phyloP scores from a whole-genome alignment of 1,284 basidiomycete species.

The Schizophyllum commune region DNA sequence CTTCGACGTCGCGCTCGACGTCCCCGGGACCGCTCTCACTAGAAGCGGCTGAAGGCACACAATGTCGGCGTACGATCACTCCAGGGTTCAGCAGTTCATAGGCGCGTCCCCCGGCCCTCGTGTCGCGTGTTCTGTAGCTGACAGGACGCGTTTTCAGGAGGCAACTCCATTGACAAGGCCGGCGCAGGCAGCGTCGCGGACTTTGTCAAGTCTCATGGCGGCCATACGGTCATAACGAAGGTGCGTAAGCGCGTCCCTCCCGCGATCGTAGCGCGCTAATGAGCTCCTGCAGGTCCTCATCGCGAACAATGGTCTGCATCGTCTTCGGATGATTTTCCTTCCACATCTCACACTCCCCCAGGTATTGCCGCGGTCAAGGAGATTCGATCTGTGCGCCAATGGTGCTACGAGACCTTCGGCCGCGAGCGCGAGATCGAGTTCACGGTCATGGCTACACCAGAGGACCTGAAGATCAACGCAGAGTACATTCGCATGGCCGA shows the following conservation, averaged over 20 bases:
- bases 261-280: not conserved
- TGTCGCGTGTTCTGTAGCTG: slow-evolving; percentile 8
- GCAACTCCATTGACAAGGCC: slow-evolving; percentile 85
- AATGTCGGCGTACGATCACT: slow-evolving; percentile 70
- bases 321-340: not conserved
- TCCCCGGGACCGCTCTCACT: not conserved
- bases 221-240: slow-evolving; percentile 99
- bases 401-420: slow-evolving; percentile 99
- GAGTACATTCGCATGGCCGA: slow-evolving; percentile 99
- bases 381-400: slow-evolving; percentile 97
- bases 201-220: slow-evolving; percentile 88
- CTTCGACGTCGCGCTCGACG: not conserved
- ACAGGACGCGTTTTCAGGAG: slow-evolving; percentile 50
- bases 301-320: slow-evolving; percentile 82
- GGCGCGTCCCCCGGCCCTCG: slow-evolving; percentile 34
- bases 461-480: slow-evolving; percentile 97
- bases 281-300: slow-evolving; percentile 70
- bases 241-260: slow-evolving; percentile 35
- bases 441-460: slow-evolving; percentile 99
- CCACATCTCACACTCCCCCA: slow-evolving; percentile 21
- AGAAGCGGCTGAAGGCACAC: slow-evolving; percentile 1
- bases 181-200: slow-evolving; percentile 76
- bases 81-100: slow-evolving; percentile 81
- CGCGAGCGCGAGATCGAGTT: slow-evolving; percentile 95
- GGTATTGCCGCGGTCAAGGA: slow-evolving; percentile 99